Evolutionary conservation across 1,284 basidiomycete species (phyloP).

Genomic region (Ganoderma boninense): DNA sequence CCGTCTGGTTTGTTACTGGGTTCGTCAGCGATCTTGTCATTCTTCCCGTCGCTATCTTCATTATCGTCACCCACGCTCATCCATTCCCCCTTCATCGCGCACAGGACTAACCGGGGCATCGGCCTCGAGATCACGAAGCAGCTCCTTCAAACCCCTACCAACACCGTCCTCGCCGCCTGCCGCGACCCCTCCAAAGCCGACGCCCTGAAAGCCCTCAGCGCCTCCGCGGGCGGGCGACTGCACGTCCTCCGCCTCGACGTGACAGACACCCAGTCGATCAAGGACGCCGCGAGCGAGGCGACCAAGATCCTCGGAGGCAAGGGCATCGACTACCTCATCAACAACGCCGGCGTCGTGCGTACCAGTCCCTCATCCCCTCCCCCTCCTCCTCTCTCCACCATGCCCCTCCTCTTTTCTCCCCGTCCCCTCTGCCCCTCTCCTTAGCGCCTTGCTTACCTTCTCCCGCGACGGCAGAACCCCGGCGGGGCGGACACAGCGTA

Average conservation of each 20-base stretch:
- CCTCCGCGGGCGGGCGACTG: constrained; percentile 35
- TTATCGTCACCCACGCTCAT: not conserved
- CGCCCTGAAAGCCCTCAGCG: constrained; percentile 37
- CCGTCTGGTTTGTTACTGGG: not conserved
- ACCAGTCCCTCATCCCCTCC: constrained; percentile 33
- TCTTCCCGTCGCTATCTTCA: too few species aligned
- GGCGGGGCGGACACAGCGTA: constrained; percentile 35
- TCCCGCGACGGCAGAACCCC: not conserved
- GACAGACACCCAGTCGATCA: constrained; percentile 35
- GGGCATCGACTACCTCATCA: constrained; percentile 49
- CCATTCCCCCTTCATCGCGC: too few species aligned
- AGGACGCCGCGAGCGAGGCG: constrained; percentile 23
- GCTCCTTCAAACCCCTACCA: constrained; percentile 40
- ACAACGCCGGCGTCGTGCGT: constrained; percentile 49
- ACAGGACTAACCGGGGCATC: constrained; percentile 42
- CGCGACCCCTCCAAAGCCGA: constrained; percentile 42
- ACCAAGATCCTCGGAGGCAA: constrained; percentile 38
- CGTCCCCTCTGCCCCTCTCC: too few species aligned
- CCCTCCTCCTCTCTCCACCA: too few species aligned
- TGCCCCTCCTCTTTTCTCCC: too few species aligned
- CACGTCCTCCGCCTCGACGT: constrained; percentile 47
- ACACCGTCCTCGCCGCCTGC: constrained; percentile 49
- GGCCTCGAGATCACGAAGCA: constrained; percentile 48
- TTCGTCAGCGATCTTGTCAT: not conserved
- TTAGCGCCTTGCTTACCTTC: too few species aligned